Evolutionary conservation across 441 rosid species (phyloP), one percentile per base, ranked within the genome.

Genomic region (Jatropha multifida): DNA sequence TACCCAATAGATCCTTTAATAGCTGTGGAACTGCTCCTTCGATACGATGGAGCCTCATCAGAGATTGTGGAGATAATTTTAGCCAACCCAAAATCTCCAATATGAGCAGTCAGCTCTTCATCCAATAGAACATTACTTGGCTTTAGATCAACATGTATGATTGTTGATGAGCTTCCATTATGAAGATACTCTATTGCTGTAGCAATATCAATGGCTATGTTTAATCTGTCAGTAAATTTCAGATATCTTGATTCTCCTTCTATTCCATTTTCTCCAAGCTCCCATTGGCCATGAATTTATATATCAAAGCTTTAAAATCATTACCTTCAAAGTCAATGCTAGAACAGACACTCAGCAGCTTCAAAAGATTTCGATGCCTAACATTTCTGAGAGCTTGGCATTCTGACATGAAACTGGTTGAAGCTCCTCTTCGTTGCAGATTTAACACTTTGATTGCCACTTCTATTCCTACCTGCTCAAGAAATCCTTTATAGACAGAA

Each of bases 211-310:
- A 63, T 38, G 7, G 67, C 48, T 15, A 63, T 40, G 3, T 63
- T 63, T 0, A 63, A 10, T 17, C 67, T 63, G 7, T 63, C 7
- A 3, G 14, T 37, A 1, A 63, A 23, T 15, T 38, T 63, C 23
- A 63, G 26, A 63, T 17, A 14, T 40, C 23, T 7, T 63, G 18
- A 15, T 26, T 37, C 20, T 14, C 2, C 15, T 62, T 62, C 37
- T 59, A 23, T 14, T 59, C 26, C 63, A 23, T 14, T 54, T 48
- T 38, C 0, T 51, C 73, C 11, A 77, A 20, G 59, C 44, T 75
- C 42, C 72, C 66, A 18, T 67, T 75, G 0, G 78, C n/a, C 78
- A 67, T 68, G 73, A 54, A 75, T 32, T 58, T 44, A 59, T 54
- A 75, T 7, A 75, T 38, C 2, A 75, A 32, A 41, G 78, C 73